A percentile compares a stretch with the other conserved stretches of the same genome.
Evolutionary conservation across 2,329 filamentous ascomycete species (phyloP).

Genomic region (Cladophialophora yegresii): DNA sequence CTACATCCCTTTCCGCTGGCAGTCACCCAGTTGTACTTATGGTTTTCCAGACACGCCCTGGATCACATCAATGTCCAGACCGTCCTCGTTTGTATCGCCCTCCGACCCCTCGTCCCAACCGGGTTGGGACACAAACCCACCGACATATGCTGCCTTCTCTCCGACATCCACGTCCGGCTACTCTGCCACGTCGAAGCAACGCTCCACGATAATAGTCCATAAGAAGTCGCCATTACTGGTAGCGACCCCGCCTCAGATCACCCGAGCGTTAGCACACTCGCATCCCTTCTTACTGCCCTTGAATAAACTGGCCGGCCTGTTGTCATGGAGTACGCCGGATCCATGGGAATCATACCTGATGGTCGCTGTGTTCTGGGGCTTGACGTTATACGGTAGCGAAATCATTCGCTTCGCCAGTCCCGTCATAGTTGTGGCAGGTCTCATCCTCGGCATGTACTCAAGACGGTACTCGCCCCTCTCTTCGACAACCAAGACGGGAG

Average conservation of each 20-base stretch:
- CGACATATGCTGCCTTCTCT: conserved; percentile 88
- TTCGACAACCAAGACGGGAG: conserved; percentile 74
- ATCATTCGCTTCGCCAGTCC: conserved; percentile 82
- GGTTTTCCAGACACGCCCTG: conserved; percentile 52
- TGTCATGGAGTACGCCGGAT: conserved; percentile 93
- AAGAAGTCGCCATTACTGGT: conserved; percentile 93
- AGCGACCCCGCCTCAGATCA: conserved; percentile 92
- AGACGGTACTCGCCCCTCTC: conserved; percentile 86
- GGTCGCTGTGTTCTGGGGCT: conserved; percentile 80
- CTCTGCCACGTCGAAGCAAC: conserved; percentile 69
- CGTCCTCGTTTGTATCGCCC: conserved; percentile 43
- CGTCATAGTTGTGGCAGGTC: conserved; percentile 71
- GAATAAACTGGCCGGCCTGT: conserved; percentile 77
- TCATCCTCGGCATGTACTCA: conserved; percentile 92
- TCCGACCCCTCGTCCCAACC: conserved; percentile 43
- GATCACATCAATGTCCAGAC: conserved; percentile 57
- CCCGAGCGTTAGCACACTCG: conserved; percentile 88
- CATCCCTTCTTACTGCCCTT: conserved; percentile 90
- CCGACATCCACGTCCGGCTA: conserved; percentile 73
- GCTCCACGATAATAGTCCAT: conserved; percentile 90
- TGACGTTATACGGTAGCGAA: conserved; percentile 80
- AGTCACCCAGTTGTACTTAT: conserved; percentile 8
- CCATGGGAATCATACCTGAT: conserved; percentile 96
- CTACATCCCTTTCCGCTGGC: conserved; percentile 12
- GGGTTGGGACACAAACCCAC: conserved; percentile 54